Conservation (phyloP, 768 basidiomycete species). For the Tricholoma hemisulphureum region DNA sequence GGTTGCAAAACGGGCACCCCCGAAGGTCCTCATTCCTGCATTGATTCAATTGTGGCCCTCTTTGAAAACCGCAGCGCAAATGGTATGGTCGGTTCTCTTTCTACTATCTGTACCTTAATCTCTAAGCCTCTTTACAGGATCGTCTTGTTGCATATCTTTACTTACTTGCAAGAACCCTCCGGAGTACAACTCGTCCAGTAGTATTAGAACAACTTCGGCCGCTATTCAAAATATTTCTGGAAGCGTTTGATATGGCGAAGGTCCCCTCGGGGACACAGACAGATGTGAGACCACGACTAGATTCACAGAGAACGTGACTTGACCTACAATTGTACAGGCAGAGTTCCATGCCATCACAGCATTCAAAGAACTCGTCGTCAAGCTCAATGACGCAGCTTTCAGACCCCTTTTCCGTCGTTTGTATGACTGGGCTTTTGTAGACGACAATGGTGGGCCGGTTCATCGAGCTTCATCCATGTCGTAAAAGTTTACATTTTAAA, state of each 20-base stretch:
- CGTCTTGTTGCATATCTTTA: conserved; percentile 60
- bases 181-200: conserved; percentile 58
- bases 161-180: conserved; percentile 62
- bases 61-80: conserved; percentile 30
- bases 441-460: conserved; percentile 42
- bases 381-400: conserved; percentile 91
- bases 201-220: conserved; percentile 65
- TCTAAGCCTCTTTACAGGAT: conserved; percentile 19
- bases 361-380: conserved; percentile 87
- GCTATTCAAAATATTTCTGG: conserved; percentile 77
- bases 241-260: conserved; percentile 63
- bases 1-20: conserved; percentile 67
- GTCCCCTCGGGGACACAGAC: conserved; percentile 12
- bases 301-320: background rate
- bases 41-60: conserved; percentile 58
- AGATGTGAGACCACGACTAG: conserved; percentile 4
- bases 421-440: conserved; percentile 92
- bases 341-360: conserved; percentile 58
- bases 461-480: background rate
- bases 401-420: conserved; percentile 86
- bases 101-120: conserved; percentile 2
- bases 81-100: conserved; percentile 29
- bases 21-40: conserved; percentile 65
- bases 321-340: conserved; percentile 36
- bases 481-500: background rate